These are phyloP conservation scores for Leishmania gerbilli DNA, from an alignment of 208 protist species.

Conservation along the genomic window DNA sequence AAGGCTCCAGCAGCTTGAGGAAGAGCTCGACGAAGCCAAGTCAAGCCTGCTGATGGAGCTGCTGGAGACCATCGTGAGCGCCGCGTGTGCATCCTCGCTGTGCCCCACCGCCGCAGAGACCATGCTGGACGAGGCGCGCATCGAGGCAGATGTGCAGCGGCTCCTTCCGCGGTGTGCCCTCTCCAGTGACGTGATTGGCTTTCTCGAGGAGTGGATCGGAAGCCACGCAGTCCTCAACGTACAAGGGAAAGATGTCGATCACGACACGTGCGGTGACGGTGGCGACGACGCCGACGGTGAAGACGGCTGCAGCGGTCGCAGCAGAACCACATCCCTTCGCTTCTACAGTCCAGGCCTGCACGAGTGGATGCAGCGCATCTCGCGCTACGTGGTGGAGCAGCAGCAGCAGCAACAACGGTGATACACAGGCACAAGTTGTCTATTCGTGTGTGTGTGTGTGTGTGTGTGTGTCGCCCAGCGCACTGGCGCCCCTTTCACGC, in stretches of 20 bases:
- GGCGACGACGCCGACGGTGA: slow-evolving; percentile 15
- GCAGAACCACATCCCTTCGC: slow-evolving; percentile 21
- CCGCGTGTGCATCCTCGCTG: slow-evolving; percentile 23
- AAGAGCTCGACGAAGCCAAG: slow-evolving; percentile 69
- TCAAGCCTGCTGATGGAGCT: slow-evolving; percentile 63
- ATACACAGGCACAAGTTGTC: neutral
- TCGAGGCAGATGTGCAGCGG: slow-evolving; percentile 53
- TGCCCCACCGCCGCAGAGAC: slow-evolving; percentile 28
- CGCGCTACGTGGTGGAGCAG: slow-evolving; percentile 42
- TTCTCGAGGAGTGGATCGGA: slow-evolving; percentile 53
- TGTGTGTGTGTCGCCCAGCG: neutral
- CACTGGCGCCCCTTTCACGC: too few species aligned
- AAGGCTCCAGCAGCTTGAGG: slow-evolving; percentile 27
- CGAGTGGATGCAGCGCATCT: slow-evolving; percentile 74
- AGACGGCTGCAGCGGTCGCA: slow-evolving; percentile 4
- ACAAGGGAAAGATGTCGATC: neutral
- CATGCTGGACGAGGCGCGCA: slow-evolving; percentile 59
- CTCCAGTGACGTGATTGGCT: slow-evolving; percentile 46
- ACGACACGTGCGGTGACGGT: slow-evolving; percentile 1
- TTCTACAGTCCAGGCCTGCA: slow-evolving; percentile 71
- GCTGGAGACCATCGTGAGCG: slow-evolving; percentile 62
- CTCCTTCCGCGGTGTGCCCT: slow-evolving; percentile 69
- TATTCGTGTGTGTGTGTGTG: neutral
- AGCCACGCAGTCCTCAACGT: neutral
- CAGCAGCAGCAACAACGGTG: slow-evolving; percentile 30